Conservation (phyloP, 1,139 yeast genomes). For the Geotrichum siamense region DNA sequence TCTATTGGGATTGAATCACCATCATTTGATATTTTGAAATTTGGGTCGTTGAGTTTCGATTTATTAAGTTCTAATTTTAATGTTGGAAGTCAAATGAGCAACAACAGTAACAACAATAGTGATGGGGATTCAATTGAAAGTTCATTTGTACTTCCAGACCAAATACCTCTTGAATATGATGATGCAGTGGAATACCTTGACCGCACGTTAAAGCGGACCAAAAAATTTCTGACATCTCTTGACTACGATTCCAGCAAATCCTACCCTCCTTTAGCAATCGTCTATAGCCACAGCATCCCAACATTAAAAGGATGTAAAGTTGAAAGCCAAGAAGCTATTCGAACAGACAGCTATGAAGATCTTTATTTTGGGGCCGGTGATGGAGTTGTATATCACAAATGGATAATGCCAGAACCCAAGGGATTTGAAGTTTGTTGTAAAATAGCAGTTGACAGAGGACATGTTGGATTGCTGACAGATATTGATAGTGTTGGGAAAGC, state of each 20-base stretch:
- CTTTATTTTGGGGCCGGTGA: constrained; percentile 87
- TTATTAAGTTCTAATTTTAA: too few relatives aligned
- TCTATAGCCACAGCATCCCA: constrained; percentile 75
- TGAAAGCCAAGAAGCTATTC: constrained; percentile 51
- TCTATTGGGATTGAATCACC: constrained; percentile 3
- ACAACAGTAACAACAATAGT: too few relatives aligned
- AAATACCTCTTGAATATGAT: constrained; percentile 40
- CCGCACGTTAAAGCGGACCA: constrained; percentile 55
- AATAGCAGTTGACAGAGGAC: constrained; percentile 61
- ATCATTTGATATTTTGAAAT: too few relatives aligned
- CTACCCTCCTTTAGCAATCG: constrained; percentile 78
- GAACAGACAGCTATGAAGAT: constrained; percentile 64
- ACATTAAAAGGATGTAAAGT: constrained; percentile 77
- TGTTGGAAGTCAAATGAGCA: too few relatives aligned
- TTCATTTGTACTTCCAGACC: constrained; percentile 18
- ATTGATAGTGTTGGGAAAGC: constrained; percentile 65
- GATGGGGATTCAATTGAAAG: too few relatives aligned
- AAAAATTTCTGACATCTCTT: constrained; percentile 51
- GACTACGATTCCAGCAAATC: constrained; percentile 44
- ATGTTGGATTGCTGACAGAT: constrained; percentile 73
- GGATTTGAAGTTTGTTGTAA: constrained; percentile 68
- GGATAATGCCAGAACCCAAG: constrained; percentile 68
- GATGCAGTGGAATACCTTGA: constrained; percentile 59
- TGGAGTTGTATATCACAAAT: constrained; percentile 79
- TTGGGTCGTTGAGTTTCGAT: too few relatives aligned